A percentile compares a stretch with the other conserved stretches of the same genome.
These are phyloP conservation scores for Dichotomocladium elegans DNA, from an alignment of 371 early-diverging fungal genomes.

Conservation along the genomic window DNA sequence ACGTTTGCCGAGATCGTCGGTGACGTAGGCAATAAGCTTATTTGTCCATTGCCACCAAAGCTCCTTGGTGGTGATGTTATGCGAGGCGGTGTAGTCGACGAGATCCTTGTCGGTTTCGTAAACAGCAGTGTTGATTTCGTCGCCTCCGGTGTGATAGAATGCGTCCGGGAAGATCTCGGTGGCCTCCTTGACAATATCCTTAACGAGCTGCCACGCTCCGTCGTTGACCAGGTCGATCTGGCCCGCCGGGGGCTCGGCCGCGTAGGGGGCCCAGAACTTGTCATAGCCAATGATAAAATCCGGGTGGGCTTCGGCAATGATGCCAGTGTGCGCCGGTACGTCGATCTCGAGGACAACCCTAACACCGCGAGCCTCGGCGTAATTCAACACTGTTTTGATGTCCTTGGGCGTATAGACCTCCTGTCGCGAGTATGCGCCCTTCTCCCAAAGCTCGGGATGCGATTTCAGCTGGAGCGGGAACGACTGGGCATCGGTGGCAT, in stretches of 20 bases:
- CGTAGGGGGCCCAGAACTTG: slow-evolving; percentile 46
- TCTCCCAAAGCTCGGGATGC: slow-evolving; percentile 58
- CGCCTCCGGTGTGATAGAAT: slow-evolving; percentile 71
- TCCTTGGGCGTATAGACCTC: slow-evolving; percentile 60
- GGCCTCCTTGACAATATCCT: slow-evolving; percentile 61
- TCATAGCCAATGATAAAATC: slow-evolving; percentile 44
- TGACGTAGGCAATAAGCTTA: slow-evolving; percentile 22
- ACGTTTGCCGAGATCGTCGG: slow-evolving; percentile 25
- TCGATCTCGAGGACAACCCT: slow-evolving; percentile 79
- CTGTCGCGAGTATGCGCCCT: slow-evolving; percentile 62
- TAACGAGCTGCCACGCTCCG: slow-evolving; percentile 52
- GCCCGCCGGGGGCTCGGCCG: slow-evolving; percentile 72
- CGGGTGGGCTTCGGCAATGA: slow-evolving; percentile 40
- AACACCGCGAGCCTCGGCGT: slow-evolving; percentile 69
- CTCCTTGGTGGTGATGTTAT: slow-evolving; percentile 22
- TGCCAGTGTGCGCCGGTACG: slow-evolving; percentile 75
- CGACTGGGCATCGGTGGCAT: slow-evolving; percentile 74
- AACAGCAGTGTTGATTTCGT: slow-evolving; percentile 72
- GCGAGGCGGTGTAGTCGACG: slow-evolving; percentile 16
- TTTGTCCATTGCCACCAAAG: slow-evolving; percentile 34
- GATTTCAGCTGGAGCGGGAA: slow-evolving; percentile 69
- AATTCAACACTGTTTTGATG: slow-evolving; percentile 54
- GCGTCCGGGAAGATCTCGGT: slow-evolving; percentile 60
- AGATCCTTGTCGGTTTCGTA: slow-evolving; percentile 41
- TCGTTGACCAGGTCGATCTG: slow-evolving; percentile 66